phyloP scores from a whole-genome alignment of 495 filamentous ascomycete species.

The Glarea lozoyensis region DNA sequence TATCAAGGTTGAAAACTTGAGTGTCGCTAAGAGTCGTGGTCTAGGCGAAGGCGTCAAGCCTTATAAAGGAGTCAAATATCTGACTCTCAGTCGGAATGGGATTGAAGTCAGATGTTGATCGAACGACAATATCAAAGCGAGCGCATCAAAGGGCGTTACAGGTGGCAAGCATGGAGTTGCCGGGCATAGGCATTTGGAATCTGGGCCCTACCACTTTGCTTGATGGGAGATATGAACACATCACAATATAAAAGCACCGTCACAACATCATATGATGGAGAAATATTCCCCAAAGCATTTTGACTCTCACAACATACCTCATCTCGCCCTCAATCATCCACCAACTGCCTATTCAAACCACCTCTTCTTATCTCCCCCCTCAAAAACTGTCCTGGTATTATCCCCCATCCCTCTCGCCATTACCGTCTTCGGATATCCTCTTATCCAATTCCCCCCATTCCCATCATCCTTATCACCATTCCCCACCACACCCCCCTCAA shows the following conservation, averaged over 20 bases:
- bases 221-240: neutral
- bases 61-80: conserved; percentile 97
- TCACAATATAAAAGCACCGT: neutral
- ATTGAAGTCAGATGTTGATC: conserved; percentile 51
- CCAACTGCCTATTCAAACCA: neutral
- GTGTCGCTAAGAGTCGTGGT: conserved; percentile 79
- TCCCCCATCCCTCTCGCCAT: neutral
- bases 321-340: neutral
- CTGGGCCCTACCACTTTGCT: neutral
- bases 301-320: neutral
- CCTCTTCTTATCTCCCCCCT: neutral
- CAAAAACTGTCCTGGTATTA: neutral
- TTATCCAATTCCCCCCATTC: neutral
- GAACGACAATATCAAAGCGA: neutral
- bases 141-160: neutral
- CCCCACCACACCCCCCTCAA: neutral
- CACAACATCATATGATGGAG: neutral
- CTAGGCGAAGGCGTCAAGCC: conserved; percentile 83
- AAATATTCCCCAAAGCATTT: neutral
- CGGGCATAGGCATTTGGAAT: too few relatives aligned
- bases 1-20: conserved; percentile 83
- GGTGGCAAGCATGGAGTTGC: neutral
- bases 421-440: neutral
- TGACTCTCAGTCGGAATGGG: conserved; percentile 79
- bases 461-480: neutral